phyloP scores from a whole-genome alignment of 2,329 filamentous ascomycete species.

The Fusarium coicis region DNA sequence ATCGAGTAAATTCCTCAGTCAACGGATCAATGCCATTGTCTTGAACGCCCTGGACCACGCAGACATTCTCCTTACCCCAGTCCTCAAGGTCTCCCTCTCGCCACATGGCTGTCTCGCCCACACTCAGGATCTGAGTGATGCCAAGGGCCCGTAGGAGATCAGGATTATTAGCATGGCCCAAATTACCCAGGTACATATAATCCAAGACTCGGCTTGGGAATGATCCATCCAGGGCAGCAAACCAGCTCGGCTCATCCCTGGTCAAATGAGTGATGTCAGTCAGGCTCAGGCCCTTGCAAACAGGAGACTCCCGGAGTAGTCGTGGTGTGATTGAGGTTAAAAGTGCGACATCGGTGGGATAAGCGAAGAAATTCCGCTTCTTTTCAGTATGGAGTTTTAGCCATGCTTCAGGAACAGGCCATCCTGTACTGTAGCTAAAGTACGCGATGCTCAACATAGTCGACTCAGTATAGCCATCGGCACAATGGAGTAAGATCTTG shows the following conservation, averaged over 20 bases:
- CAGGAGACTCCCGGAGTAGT: slow-evolving; percentile 77
- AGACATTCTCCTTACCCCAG: slow-evolving; percentile 83
- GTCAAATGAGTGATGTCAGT: slow-evolving; percentile 64
- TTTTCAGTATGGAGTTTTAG: slow-evolving; percentile 82
- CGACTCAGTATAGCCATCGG: slow-evolving; percentile 95
- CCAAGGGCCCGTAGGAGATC: slow-evolving; percentile 82
- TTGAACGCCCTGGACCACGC: slow-evolving; percentile 86
- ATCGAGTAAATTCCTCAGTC: slow-evolving; percentile 84
- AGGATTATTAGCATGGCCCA: slow-evolving; percentile 93
- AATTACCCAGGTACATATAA: slow-evolving; percentile 96
- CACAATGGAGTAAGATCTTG: slow-evolving; percentile 90
- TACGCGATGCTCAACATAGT: slow-evolving; percentile 91
- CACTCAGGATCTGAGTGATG: slow-evolving; percentile 88
- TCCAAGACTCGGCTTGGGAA: slow-evolving; percentile 88
- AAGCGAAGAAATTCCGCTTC: slow-evolving; percentile 94
- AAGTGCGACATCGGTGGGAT: slow-evolving; percentile 87
- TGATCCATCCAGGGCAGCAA: slow-evolving; percentile 86
- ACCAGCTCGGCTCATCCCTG: slow-evolving; percentile 78
- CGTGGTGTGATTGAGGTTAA: slow-evolving; percentile 81
- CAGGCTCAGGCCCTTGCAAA: slow-evolving; percentile 59
- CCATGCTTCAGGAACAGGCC: slow-evolving; percentile 87
- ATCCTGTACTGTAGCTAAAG: slow-evolving; percentile 89
- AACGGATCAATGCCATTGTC: slow-evolving; percentile 97
- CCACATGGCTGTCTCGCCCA: slow-evolving; percentile 91
- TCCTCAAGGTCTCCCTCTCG: slow-evolving; percentile 72